Percentiles rank a stretch among this genome's conserved stretches.
Evolutionary conservation across 495 filamentous ascomycete genomes (phyloP).

Genomic region (Daldinia caldariorum): DNA sequence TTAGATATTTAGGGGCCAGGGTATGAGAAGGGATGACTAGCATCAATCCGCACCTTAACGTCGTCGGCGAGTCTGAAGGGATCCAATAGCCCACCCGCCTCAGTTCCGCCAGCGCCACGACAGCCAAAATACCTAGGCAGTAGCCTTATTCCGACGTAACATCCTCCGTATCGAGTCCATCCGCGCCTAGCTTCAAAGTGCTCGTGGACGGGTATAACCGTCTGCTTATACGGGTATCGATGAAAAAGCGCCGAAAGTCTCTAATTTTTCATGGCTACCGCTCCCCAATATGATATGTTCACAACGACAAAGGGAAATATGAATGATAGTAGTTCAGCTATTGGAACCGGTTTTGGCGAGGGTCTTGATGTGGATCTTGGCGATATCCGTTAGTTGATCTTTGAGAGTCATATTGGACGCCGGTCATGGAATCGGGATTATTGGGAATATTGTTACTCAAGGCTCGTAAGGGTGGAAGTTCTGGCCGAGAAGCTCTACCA

Average conservation of each 20-base stretch:
- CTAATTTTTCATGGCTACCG: conserved; percentile 35
- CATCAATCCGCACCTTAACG: conserved; percentile 14
- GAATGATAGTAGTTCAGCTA: conserved; percentile 19
- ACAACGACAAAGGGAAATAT: conserved; percentile 36
- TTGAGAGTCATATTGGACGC: conserved; percentile 63
- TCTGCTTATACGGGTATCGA: conserved; percentile 37
- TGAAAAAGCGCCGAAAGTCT: conserved; percentile 29
- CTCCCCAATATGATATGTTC: conserved; percentile 32
- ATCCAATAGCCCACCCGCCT: conserved; percentile 18
- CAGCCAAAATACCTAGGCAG: conserved; percentile 29
- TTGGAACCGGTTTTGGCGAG: conserved; percentile 45
- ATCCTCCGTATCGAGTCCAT: conserved; percentile 34
- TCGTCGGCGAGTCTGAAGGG: conserved; percentile 16
- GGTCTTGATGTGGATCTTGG: background rate
- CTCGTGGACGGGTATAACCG: conserved; percentile 30
- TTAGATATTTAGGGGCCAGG: conserved; percentile 13
- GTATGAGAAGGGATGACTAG: conserved; percentile 3
- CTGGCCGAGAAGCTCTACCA: conserved; percentile 47
- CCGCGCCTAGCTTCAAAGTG: conserved; percentile 33
- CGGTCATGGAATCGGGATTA: conserved; percentile 62
- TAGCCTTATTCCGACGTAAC: conserved; percentile 34
- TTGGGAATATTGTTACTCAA: conserved; percentile 39
- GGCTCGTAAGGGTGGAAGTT: conserved; percentile 60
- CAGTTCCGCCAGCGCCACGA: conserved; percentile 31
- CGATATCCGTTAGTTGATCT: conserved; percentile 20